Evolutionary conservation across 2,329 filamentous ascomycete species (phyloP), one percentile per base, ranked within the genome.

Genomic region (Atkinsonella hypoxylon): DNA sequence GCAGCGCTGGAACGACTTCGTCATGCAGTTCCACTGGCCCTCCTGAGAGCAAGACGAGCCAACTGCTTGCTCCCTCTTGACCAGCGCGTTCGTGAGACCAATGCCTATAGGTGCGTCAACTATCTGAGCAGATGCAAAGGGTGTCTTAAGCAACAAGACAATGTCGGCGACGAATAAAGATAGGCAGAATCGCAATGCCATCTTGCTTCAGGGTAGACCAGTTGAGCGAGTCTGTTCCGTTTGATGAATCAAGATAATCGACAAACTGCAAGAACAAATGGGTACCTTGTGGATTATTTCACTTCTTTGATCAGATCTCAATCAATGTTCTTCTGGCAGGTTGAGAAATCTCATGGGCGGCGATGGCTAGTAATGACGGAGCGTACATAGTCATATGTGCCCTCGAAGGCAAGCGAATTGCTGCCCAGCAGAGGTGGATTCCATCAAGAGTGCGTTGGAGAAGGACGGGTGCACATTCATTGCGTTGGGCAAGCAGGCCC

Each of bases 11-110:
- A 71, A 78, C 34, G 64, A 66, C 18, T 56, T 62, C 1, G 64
- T 67, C 64, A 78, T 71, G 64, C 76, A 78, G 61, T 77, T 75
- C 75, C 75, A 78, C 54, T 71, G 68, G n/a, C 75, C 75, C 52
- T 78, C 74, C 12, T 63, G 58, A 11, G 62, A 60, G 60, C 75
- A 78, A 4, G 61, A 55, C 2, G 69, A 62, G 18, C 71, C 71
- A 3, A 57, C 61, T 12, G 61, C 53, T 53, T 68, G 59, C 13
- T 58, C 57, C n/a, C 61, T 60, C 26, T 50, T 54, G 11, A 51
- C 17, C 1, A 61, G 43, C 36, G 43, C n/a, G n/a, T 45, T 32
- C 12, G 20, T n/a, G 2, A 1, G 15, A 30, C 1, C 15, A 36
- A 10, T 5, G 34, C 34, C 6, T 15, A 12, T 13, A n/a, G 2